Conservation (phyloP, 768 basidiomycete genomes). For the Rhizopogon vulgaris region DNA sequence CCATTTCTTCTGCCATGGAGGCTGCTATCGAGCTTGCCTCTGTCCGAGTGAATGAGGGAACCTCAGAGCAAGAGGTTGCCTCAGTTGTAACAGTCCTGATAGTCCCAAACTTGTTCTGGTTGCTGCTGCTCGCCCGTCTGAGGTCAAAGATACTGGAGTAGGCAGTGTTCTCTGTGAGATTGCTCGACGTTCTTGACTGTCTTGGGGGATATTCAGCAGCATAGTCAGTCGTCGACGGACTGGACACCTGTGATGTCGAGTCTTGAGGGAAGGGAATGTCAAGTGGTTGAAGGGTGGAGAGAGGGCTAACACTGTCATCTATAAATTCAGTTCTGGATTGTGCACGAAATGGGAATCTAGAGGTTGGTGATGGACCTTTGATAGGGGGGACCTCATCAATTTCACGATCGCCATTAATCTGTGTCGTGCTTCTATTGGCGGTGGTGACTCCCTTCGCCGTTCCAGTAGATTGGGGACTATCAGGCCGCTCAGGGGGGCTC, state of each 20-base stretch:
- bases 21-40: slow-evolving; percentile 57
- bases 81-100: slow-evolving; percentile 81
- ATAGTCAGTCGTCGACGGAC: slow-evolving; percentile 26
- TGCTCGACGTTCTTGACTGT: slow-evolving; percentile 60
- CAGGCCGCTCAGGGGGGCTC: slow-evolving; percentile 48
- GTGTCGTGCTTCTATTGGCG: slow-evolving; percentile 7
- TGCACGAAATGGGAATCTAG: slow-evolving; percentile 50
- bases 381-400: slow-evolving; percentile 34
- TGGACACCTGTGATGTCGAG: slow-evolving; percentile 34
- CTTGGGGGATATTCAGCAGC: slow-evolving; percentile 34
- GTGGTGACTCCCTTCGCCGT: slow-evolving; percentile 24
- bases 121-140: slow-evolving; percentile 34
- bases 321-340: slow-evolving; percentile 20
- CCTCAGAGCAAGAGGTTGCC: slow-evolving; percentile 59
- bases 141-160: slow-evolving; percentile 63
- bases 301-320: slow-evolving; percentile 4
- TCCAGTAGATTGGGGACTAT: slow-evolving; percentile 43
- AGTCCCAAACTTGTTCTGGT: slow-evolving; percentile 65
- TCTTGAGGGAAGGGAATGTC: slow-evolving; percentile 24
- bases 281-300: slow-evolving; percentile 17
- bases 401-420: slow-evolving; percentile 20
- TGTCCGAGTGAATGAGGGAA: slow-evolving; percentile 57
- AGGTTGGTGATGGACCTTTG: slow-evolving; percentile 27
- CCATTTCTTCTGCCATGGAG: slow-evolving; percentile 36
- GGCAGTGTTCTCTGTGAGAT: slow-evolving; percentile 47